phyloP scores from a whole-genome alignment of 192 early-diverging fungal genomes.

The Backusella liffmaniae region DNA sequence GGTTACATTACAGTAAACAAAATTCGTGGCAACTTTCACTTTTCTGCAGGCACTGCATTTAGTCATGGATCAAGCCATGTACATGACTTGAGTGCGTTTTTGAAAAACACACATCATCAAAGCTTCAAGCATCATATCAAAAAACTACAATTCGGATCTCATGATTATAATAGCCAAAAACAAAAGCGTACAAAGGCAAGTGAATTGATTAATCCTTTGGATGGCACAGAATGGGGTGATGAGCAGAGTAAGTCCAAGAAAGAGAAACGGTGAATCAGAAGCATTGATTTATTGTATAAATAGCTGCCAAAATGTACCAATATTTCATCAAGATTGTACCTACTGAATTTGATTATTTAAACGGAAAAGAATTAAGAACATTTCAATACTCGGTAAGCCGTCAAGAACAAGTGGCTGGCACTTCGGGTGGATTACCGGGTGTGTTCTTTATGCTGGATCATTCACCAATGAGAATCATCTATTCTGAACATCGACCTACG shows the following conservation, averaged over 20 bases:
- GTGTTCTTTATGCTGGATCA: constrained; percentile 94
- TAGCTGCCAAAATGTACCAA: constrained; percentile 65
- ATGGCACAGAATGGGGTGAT: constrained; percentile 55
- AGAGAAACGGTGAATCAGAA: too few species aligned
- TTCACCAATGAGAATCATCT: constrained; percentile 91
- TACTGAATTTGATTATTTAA: constrained; percentile 75
- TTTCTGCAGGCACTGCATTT: constrained; percentile 83
- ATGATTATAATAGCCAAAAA: constrained; percentile 12
- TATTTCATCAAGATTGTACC: constrained; percentile 94
- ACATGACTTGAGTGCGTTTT: constrained; percentile 21
- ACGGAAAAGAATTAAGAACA: constrained; percentile 64
- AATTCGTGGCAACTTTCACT: constrained; percentile 89
- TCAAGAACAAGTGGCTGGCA: constrained; percentile 63
- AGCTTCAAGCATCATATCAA: constrained; percentile 84
- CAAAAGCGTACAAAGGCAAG: constrained; percentile 5
- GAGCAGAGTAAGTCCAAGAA: constrained; percentile 29
- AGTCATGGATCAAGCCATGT: constrained; percentile 40
- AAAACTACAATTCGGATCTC: constrained; percentile 73
- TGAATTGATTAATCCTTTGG: constrained; percentile 61
- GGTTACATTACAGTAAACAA: constrained; percentile 84
- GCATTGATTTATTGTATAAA: background rate
- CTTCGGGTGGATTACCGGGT: constrained; percentile 20
- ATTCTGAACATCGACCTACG: constrained; percentile 75
- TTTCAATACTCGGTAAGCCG: constrained; percentile 96
- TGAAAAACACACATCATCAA: constrained; percentile 46